Evolutionary conservation across 768 basidiomycete species (phyloP).

Genomic region (Suillus americanus): DNA sequence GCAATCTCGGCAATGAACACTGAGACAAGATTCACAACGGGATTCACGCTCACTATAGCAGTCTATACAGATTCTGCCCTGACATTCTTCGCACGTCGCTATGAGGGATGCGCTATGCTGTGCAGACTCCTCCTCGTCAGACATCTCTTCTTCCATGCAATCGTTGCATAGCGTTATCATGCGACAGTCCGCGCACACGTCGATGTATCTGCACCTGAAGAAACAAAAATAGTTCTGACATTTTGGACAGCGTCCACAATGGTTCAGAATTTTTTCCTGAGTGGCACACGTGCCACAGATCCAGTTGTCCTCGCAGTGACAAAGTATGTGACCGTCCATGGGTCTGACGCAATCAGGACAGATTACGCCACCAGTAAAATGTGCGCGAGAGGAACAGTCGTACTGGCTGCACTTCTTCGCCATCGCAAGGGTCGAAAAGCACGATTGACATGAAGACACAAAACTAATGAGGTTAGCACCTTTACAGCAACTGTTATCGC

Average conservation of each 20-base stretch:
- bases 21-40: not conserved
- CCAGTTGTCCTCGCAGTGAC: not conserved
- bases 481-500: not conserved
- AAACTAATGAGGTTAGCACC: not conserved
- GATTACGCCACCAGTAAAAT: not conserved
- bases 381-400: not conserved
- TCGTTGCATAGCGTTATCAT: constrained; percentile 24
- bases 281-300: not conserved
- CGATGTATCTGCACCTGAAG: constrained; percentile 24
- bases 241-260: constrained; percentile 12
- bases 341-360: not conserved
- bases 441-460: not conserved
- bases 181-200: constrained; percentile 18
- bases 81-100: not conserved
- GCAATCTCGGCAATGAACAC: not conserved
- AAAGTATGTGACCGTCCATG: not conserved
- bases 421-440: not conserved
- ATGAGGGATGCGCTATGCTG: not conserved
- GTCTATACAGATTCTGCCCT: not conserved
- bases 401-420: not conserved
- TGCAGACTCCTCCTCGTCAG: not conserved
- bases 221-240: constrained; percentile 19
- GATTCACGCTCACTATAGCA: not conserved
- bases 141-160: constrained; percentile 24
- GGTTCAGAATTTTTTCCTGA: not conserved